A percentile compares a stretch with the other conserved stretches of the same genome.
These are phyloP conservation scores for Fusarium nodosum DNA, from an alignment of 2,329 filamentous ascomycete genomes.

Conservation along the genomic window DNA sequence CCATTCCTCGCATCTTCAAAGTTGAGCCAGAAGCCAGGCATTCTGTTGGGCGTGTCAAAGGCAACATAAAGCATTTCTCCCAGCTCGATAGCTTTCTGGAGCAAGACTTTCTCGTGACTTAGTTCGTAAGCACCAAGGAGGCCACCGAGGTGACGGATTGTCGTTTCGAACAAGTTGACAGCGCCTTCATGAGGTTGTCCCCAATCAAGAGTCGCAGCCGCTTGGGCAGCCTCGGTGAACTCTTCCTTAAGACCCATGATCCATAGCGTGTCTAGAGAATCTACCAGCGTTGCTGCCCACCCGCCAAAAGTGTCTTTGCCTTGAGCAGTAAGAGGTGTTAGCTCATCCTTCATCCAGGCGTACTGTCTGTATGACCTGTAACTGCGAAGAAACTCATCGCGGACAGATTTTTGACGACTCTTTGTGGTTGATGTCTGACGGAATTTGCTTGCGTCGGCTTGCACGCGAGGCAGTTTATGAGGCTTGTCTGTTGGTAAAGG, in stretches of 20 bases:
- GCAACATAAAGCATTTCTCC: constrained; percentile 68
- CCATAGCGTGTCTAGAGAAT: constrained; percentile 72
- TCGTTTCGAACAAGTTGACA: constrained; percentile 68
- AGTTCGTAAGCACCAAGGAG: constrained; percentile 66
- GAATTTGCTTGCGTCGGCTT: constrained; percentile 49
- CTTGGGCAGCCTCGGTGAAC: constrained; percentile 63
- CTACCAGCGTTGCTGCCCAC: constrained; percentile 72
- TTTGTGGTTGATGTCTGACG: constrained; percentile 40
- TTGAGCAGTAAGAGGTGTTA: constrained; percentile 63
- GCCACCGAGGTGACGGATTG: constrained; percentile 67
- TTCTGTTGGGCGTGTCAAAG: constrained; percentile 67
- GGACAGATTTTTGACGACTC: constrained; percentile 57
- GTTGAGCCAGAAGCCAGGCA: constrained; percentile 63
- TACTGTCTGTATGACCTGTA: constrained; percentile 66
- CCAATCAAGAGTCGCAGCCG: constrained; percentile 65
- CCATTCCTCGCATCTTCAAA: constrained; percentile 60
- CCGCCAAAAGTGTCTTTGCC: constrained; percentile 65
- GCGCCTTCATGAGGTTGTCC: constrained; percentile 59
- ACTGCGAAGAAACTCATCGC: constrained; percentile 58
- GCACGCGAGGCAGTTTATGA: constrained; percentile 50
- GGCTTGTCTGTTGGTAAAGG: constrained; percentile 51
- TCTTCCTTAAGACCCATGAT: constrained; percentile 73
- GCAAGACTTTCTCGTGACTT: constrained; percentile 59
- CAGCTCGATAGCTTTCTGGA: constrained; percentile 4
- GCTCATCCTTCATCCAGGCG: constrained; percentile 69